Evolutionary conservation across 176 grass and related monocot genomes (phyloP).

Genomic region (Cenchrus purpureus): DNA sequence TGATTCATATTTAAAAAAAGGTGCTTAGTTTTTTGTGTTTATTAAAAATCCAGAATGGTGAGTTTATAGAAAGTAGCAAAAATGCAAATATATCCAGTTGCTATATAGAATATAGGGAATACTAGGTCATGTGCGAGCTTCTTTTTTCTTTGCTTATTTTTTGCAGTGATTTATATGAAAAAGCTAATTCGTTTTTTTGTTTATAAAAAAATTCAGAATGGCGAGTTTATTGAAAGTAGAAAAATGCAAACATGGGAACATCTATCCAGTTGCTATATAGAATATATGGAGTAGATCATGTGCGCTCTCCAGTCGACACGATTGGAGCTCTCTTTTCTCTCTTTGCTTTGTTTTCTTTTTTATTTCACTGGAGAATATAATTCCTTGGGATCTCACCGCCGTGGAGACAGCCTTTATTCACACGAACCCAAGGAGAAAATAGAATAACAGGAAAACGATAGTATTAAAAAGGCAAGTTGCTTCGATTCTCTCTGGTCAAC

Average conservation of each 20-base stretch:
- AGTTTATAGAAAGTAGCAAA: no score
- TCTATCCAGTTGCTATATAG: background rate
- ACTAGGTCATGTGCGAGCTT: no score
- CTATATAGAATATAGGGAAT: no score
- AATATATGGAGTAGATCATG: background rate
- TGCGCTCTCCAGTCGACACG: conserved; percentile 4
- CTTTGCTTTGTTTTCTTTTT: background rate
- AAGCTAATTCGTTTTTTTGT: no score
- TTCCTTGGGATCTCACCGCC: conserved; percentile 29
- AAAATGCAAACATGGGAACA: background rate
- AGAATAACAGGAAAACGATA: background rate
- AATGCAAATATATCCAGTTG: no score
- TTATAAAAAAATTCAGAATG: no score
- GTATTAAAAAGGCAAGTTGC: background rate
- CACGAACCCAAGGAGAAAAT: conserved; percentile 1
- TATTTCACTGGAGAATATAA: background rate
- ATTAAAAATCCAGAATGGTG: no score
- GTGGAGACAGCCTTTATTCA: conserved; percentile 33
- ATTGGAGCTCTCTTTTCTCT: background rate
- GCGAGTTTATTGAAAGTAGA: background rate
- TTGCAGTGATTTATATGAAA: no score
- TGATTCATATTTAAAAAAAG: no score
- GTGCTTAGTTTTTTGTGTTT: no score
- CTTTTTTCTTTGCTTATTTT: no score
- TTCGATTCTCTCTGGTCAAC: background rate